Conservation (phyloP, 768 basidiomycete species). For the Boletus patriciae region DNA sequence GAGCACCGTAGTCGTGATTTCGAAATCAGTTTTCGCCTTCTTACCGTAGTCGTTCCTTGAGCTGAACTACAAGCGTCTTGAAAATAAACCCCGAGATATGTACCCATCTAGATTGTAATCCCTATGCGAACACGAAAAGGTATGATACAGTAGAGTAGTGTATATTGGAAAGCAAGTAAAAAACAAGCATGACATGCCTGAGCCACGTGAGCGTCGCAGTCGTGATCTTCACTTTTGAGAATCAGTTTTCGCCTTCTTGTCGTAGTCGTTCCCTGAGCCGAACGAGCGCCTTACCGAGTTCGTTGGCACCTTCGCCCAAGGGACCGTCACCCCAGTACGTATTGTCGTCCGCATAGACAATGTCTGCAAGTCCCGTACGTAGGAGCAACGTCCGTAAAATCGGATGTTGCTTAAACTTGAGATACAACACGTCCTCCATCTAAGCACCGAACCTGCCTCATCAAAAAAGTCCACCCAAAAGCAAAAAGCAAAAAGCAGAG, state of each 20-base stretch:
- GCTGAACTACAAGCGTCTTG: constrained; percentile 37
- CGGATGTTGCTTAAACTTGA: constrained; percentile 73
- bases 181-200: not conserved
- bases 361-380: constrained; percentile 47
- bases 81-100: not conserved
- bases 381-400: constrained; percentile 55
- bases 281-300: constrained; percentile 61
- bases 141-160: not conserved
- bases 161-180: not conserved
- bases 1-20: not conserved
- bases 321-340: constrained; percentile 65
- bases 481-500: not conserved
- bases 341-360: constrained; percentile 61
- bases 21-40: constrained; percentile 23
- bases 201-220: not conserved
- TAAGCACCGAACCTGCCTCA: not conserved
- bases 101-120: not conserved
- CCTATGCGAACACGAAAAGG: not conserved
- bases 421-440: constrained; percentile 68
- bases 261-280: constrained; percentile 52
- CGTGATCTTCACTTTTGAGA: not conserved
- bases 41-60: constrained; percentile 48
- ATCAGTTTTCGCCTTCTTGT: constrained; percentile 24
- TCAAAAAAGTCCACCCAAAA: not conserved
- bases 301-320: constrained; percentile 51